Conservation (phyloP, 768 basidiomycete species). For the Lactifluus echinatus region DNA sequence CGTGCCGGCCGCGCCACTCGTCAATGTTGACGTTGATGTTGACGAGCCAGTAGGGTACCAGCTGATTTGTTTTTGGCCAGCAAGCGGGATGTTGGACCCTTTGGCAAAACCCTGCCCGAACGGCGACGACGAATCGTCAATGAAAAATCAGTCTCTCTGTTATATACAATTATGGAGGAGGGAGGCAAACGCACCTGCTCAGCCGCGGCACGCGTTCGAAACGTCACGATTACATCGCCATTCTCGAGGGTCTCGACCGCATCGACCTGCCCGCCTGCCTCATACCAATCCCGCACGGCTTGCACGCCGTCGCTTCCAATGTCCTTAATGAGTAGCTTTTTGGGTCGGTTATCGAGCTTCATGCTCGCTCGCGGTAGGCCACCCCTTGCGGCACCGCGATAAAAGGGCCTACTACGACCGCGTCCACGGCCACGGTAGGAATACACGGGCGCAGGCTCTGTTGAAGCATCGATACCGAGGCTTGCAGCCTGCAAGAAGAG, state of each 20-base stretch:
- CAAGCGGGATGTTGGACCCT: constrained; percentile 54
- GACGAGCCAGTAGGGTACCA: constrained; percentile 44
- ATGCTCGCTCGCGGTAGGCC: constrained; percentile 62
- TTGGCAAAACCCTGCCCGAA: constrained; percentile 63
- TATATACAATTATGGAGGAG: neutral
- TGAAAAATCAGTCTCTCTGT: neutral
- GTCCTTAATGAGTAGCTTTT: constrained; percentile 68
- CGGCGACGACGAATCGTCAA: neutral
- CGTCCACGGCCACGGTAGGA: constrained; percentile 61
- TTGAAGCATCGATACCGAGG: constrained; percentile 46
- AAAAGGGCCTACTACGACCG: constrained; percentile 51
- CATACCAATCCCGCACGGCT: constrained; percentile 75
- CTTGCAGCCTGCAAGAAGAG: constrained; percentile 50
- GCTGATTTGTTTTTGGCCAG: constrained; percentile 56
- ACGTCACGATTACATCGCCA: constrained; percentile 56
- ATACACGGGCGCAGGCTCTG: constrained; percentile 29
- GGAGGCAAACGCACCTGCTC: constrained; percentile 56
- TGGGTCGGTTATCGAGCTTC: constrained; percentile 87
- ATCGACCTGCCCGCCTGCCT: constrained; percentile 68
- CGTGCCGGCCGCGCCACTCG: neutral
- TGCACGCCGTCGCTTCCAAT: constrained; percentile 46
- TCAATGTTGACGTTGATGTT: neutral
- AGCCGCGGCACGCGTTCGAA: constrained; percentile 63
- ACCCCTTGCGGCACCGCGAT: constrained; percentile 55
- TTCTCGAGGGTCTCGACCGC: constrained; percentile 45